Percentiles rank a stretch among this genome's conserved stretches.
Conservation (phyloP, 495 filamentous ascomycete species). For the Filosporella fistucella region DNA sequence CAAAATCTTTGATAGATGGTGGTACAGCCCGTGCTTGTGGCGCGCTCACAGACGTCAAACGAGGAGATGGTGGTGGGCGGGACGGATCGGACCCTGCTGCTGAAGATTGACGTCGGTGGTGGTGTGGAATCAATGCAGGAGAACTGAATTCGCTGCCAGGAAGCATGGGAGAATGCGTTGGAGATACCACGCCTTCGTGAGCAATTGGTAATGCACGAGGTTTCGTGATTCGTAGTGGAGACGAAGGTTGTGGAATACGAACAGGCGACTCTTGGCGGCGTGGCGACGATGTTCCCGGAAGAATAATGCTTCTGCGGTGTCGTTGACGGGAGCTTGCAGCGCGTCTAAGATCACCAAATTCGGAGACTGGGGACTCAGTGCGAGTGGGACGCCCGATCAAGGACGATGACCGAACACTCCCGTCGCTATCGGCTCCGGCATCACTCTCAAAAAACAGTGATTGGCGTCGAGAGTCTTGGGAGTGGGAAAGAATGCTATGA, state of each 20-base stretch:
- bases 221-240: constrained; percentile 82
- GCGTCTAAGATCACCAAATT: constrained; percentile 63
- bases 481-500: constrained; percentile 48
- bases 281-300: constrained; percentile 69
- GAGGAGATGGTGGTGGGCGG: constrained; percentile 75
- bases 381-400: constrained; percentile 57
- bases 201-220: constrained; percentile 67
- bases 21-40: constrained; percentile 75
- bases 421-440: constrained; percentile 66
- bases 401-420: constrained; percentile 79
- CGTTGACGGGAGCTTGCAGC: constrained; percentile 69
- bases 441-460: constrained; percentile 77
- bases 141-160: constrained; percentile 76
- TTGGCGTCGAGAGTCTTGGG: constrained; percentile 58
- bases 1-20: constrained; percentile 97
- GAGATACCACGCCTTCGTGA: constrained; percentile 74
- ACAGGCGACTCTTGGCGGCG: constrained; percentile 84
- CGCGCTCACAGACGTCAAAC: constrained; percentile 68
- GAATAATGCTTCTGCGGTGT: constrained; percentile 76
- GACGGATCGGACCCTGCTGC: constrained; percentile 68
- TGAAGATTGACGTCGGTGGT: constrained; percentile 91
- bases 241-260: constrained; percentile 67
- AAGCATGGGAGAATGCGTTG: constrained; percentile 83
- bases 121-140: constrained; percentile 54
- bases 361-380: constrained; percentile 88